phyloP scores from a whole-genome alignment of 768 basidiomycete species.

The Leccinum incarnatum region DNA sequence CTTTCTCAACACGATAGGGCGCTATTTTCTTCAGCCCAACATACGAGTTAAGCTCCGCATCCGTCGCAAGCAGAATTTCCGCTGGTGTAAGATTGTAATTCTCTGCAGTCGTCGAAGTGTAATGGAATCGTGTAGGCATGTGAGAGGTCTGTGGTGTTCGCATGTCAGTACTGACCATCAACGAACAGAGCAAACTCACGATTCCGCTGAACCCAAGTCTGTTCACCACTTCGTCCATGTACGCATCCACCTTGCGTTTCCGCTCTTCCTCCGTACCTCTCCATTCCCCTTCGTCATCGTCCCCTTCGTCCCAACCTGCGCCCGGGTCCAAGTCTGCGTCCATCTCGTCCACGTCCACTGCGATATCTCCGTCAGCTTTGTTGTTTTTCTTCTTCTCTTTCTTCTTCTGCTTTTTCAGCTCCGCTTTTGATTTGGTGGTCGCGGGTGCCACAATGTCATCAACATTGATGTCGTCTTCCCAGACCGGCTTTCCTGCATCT shows the following conservation, averaged over 20 bases:
- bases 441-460: slow-evolving; percentile 51
- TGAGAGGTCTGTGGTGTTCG: slow-evolving; percentile 67
- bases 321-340: slow-evolving; percentile 59
- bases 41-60: slow-evolving; percentile 90
- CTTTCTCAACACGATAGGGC: slow-evolving; percentile 70
- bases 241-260: slow-evolving; percentile 76
- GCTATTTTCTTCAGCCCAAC: slow-evolving; percentile 88
- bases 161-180: neutral
- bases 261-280: slow-evolving; percentile 90
- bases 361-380: slow-evolving; percentile 43
- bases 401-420: slow-evolving; percentile 41
- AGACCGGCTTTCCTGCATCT: slow-evolving; percentile 70
- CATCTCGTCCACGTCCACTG: slow-evolving; percentile 46
- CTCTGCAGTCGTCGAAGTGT: slow-evolving; percentile 64
- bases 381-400: slow-evolving; percentile 44
- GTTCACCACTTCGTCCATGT: slow-evolving; percentile 88
- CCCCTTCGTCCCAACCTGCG: slow-evolving; percentile 30
- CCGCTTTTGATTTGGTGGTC: slow-evolving; percentile 30
- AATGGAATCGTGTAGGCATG: slow-evolving; percentile 91
- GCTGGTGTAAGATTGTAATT: slow-evolving; percentile 70
- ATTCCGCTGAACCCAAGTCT: slow-evolving; percentile 91
- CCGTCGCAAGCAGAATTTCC: slow-evolving; percentile 89
- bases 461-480: slow-evolving; percentile 90
- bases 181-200: slow-evolving; percentile 45
- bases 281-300: slow-evolving; percentile 63